phyloP scores from a whole-genome alignment of 148 eudicot species.

The Salicornia ramosissima region DNA sequence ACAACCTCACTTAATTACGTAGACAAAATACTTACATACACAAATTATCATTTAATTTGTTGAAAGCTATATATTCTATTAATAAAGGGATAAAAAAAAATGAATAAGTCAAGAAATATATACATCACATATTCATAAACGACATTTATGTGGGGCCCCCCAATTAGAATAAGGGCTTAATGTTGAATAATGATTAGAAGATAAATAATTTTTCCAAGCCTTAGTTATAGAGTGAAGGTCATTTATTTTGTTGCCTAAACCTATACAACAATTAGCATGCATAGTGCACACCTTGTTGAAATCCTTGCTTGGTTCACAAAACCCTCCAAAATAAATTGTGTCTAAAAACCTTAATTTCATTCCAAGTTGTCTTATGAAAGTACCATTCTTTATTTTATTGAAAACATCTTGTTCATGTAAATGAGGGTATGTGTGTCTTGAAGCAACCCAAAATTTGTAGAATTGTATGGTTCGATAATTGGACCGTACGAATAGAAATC shows the following conservation, averaged over 20 bases:
- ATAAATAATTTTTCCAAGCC: background rate
- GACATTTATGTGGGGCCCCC: background rate
- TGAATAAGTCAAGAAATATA: too few species aligned
- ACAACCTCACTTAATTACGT: too few species aligned
- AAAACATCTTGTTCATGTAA: slow-evolving; percentile 26
- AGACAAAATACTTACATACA: too few species aligned
- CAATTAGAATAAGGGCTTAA: background rate
- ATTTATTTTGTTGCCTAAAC: background rate
- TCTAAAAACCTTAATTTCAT: background rate
- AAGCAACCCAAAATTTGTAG: slow-evolving; percentile 28
- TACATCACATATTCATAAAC: too few species aligned
- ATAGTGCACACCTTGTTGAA: slow-evolving; percentile 30
- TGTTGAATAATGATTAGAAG: background rate
- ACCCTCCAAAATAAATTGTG: slow-evolving; percentile 31
- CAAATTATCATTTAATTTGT: too few species aligned
- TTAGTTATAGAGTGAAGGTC: background rate
- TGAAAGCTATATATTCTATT: too few species aligned
- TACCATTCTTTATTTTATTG: background rate
- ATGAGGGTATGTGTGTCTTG: slow-evolving; percentile 22
- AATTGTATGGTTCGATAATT: slow-evolving; percentile 21
- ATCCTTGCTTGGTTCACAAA: slow-evolving; percentile 29
- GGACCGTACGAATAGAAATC: slow-evolving; percentile 12
- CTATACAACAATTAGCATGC: slow-evolving; percentile 13
- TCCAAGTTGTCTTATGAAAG: background rate
- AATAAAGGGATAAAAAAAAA: too few species aligned